phyloP scores from a whole-genome alignment of 164 flowering plant genomes.

The Stephania cephalantha region DNA sequence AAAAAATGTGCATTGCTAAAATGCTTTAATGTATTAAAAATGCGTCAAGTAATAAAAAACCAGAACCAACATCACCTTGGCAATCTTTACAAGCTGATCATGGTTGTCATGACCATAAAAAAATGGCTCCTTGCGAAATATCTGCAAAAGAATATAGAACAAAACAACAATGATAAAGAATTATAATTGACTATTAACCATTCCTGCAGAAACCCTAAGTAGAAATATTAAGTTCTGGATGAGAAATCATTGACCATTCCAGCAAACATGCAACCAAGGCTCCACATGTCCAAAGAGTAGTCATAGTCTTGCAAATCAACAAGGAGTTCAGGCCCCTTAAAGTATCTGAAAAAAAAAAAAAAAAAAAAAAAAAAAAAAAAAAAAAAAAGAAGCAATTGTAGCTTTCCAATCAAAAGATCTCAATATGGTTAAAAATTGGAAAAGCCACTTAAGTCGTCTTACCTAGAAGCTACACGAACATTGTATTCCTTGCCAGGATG shows the following conservation, averaged over 20 bases:
- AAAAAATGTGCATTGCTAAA: not conserved
- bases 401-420: not conserved
- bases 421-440: not conserved
- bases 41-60: not conserved
- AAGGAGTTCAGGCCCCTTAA: constrained; percentile 71
- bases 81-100: constrained; percentile 86
- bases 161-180: not conserved
- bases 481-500: constrained; percentile 80
- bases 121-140: constrained; percentile 81
- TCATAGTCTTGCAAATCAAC: constrained; percentile 74
- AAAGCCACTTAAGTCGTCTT: not conserved
- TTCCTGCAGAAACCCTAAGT: not conserved
- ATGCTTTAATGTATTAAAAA: too few species aligned
- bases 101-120: constrained; percentile 88
- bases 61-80: constrained; percentile 41
- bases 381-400: not conserved
- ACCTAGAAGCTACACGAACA: constrained; percentile 84
- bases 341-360: constrained; percentile 31
- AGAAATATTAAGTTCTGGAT: not conserved
- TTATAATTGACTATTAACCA: not conserved
- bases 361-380: not conserved
- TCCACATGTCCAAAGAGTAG: constrained; percentile 75
- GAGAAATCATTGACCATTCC: constrained; percentile 40
- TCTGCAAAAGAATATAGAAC: constrained; percentile 32
- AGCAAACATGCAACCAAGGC: constrained; percentile 81